A percentile compares a stretch with the other conserved stretches of the same genome.
Conservation (phyloP, 768 basidiomycete genomes). For the Suillus discolor region DNA sequence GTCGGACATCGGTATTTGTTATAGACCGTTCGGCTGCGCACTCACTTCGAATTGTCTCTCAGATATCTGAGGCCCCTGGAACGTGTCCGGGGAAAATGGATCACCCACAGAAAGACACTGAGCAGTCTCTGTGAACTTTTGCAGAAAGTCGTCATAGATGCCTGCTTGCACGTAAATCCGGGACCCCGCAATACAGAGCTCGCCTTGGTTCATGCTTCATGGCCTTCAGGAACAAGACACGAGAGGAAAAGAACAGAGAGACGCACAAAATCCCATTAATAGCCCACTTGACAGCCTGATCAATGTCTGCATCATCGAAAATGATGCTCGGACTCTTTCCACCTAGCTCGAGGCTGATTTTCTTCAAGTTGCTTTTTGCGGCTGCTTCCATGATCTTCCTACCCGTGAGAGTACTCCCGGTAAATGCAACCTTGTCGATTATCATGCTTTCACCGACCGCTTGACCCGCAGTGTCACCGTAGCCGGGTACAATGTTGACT, state of each 20-base stretch:
- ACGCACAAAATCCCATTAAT: conserved; percentile 73
- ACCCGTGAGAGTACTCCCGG: conserved; percentile 81
- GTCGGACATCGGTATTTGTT: conserved; percentile 80
- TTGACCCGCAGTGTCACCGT: conserved; percentile 68
- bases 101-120: conserved; percentile 66
- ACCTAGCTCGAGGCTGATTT: conserved; percentile 60
- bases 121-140: conserved; percentile 56
- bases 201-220: conserved; percentile 70
- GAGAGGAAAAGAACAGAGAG: too few relatives aligned
- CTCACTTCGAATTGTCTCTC: conserved; percentile 71
- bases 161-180: conserved; percentile 80
- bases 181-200: conserved; percentile 79
- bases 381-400: conserved; percentile 81
- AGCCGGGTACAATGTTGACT: conserved; percentile 76
- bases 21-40: conserved; percentile 13
- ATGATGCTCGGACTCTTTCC: conserved; percentile 54
- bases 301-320: conserved; percentile 49
- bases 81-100: conserved; percentile 59
- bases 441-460: conserved; percentile 68
- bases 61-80: conserved; percentile 82
- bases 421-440: conserved; percentile 83
- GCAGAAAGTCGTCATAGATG: conserved; percentile 79
- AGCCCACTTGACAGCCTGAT: conserved; percentile 70
- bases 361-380: conserved; percentile 82
- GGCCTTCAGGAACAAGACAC: background rate